Percentiles rank a stretch among this genome's conserved stretches.
Evolutionary conservation across 1,284 basidiomycete genomes (phyloP).

Genomic region (Fomitopsis schrenkii): DNA sequence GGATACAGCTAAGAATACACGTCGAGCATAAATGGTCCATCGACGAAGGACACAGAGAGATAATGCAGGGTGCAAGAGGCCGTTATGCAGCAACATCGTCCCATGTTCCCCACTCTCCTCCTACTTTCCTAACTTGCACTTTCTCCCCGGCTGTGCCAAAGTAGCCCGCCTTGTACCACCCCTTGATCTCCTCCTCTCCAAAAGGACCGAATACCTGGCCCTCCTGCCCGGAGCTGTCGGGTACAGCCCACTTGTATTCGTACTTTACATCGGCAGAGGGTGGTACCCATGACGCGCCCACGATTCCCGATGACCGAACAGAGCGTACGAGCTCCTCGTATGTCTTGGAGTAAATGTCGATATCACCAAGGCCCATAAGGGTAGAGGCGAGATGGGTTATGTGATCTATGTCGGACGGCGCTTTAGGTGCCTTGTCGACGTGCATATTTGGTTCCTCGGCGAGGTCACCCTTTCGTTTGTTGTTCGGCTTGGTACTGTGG

Average conservation of each 20-base stretch:
- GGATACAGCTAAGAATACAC: slow-evolving; percentile 24
- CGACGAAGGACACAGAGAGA: not conserved
- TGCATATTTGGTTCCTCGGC: slow-evolving; percentile 35
- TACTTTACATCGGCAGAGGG: slow-evolving; percentile 73
- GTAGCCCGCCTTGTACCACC: slow-evolving; percentile 73
- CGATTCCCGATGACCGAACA: slow-evolving; percentile 65
- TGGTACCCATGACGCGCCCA: slow-evolving; percentile 68
- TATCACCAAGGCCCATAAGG: slow-evolving; percentile 78
- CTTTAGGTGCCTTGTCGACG: slow-evolving; percentile 40
- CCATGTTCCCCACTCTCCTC: slow-evolving; percentile 72
- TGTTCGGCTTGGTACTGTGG: slow-evolving; percentile 23
- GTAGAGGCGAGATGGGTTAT: slow-evolving; percentile 81
- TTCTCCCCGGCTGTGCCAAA: slow-evolving; percentile 74
- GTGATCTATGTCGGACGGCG: slow-evolving; percentile 58
- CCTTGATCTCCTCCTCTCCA: slow-evolving; percentile 66
- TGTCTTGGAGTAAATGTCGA: slow-evolving; percentile 79
- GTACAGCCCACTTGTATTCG: slow-evolving; percentile 75
- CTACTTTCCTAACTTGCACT: slow-evolving; percentile 59
- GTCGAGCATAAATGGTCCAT: slow-evolving; percentile 7
- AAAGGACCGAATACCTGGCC: slow-evolving; percentile 73
- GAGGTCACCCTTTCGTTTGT: slow-evolving; percentile 30
- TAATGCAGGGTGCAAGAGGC: not conserved
- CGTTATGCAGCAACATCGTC: slow-evolving; percentile 49
- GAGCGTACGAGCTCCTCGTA: slow-evolving; percentile 79
- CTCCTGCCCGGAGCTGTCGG: slow-evolving; percentile 39